Evolutionary conservation across 169 alveolate genomes (phyloP).

Genomic region (Plasmodium reichenowi): DNA sequence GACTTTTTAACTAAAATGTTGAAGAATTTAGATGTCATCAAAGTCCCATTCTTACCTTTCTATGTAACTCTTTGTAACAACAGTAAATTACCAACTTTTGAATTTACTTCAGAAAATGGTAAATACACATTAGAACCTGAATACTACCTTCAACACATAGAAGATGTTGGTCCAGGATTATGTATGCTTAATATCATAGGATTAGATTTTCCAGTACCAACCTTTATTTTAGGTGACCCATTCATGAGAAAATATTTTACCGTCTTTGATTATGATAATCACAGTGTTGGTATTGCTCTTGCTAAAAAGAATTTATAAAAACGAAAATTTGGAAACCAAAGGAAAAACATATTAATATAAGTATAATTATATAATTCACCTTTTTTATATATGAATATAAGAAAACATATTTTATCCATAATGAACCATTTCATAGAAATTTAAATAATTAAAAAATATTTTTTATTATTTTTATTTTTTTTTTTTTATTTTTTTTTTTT

Average conservation of each 20-base stretch:
- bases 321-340: background rate
- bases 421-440: too few species aligned
- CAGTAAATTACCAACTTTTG: slow-evolving; percentile 14
- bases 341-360: background rate
- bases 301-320: slow-evolving; percentile 19
- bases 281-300: slow-evolving; percentile 56
- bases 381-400: too few species aligned
- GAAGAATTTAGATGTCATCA: background rate
- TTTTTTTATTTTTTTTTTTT: too few species aligned
- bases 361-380: too few species aligned
- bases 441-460: too few species aligned
- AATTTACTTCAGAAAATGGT: slow-evolving; percentile 13
- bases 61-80: slow-evolving; percentile 20
- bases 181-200: slow-evolving; percentile 2
- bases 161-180: background rate
- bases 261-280: slow-evolving; percentile 63
- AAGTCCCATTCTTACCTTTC: slow-evolving; percentile 49
- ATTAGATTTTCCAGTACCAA: slow-evolving; percentile 3
- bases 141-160: slow-evolving; percentile 19
- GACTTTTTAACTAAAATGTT: slow-evolving; percentile 11
- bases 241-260: slow-evolving; percentile 76
- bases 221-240: slow-evolving; percentile 72
- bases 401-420: too few species aligned
- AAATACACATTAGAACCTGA: slow-evolving; percentile 50
- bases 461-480: too few species aligned